Conservation (phyloP, 2,329 filamentous ascomycete species). For the Arachnomyces sp. region DNA sequence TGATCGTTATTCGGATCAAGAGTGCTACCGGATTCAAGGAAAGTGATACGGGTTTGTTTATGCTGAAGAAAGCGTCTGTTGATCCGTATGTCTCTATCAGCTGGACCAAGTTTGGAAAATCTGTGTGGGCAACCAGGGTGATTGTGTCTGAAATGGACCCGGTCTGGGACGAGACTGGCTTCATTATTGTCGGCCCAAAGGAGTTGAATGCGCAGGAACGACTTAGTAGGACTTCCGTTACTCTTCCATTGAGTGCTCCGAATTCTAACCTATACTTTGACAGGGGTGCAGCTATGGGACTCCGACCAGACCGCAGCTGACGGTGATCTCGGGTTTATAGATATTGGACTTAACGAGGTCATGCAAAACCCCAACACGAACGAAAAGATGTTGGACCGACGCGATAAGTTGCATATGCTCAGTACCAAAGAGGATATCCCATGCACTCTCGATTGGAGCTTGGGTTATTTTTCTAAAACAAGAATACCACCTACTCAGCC, state of each 20-base stretch:
- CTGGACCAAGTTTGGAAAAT: conserved; percentile 95
- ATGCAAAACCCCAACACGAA: conserved; percentile 89
- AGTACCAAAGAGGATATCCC: conserved; percentile 84
- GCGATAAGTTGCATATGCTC: conserved; percentile 74
- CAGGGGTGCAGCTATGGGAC: conserved; percentile 96
- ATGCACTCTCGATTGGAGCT: conserved; percentile 89
- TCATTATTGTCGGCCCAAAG: conserved; percentile 77
- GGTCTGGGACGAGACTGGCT: conserved; percentile 81
- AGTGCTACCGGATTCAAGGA: conserved; percentile 82
- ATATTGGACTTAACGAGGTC: conserved; percentile 88
- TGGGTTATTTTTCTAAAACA: conserved; percentile 91
- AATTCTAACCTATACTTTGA: no score
- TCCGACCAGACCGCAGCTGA: conserved; percentile 87
- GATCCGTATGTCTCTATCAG: conserved; percentile 93
- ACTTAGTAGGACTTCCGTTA: no score
- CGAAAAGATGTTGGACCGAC: conserved; percentile 86
- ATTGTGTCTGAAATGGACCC: conserved; percentile 93
- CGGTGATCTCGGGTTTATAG: conserved; percentile 90
- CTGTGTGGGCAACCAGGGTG: conserved; percentile 93
- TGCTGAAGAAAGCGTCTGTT: conserved; percentile 76
- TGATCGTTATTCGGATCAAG: conserved; percentile 90
- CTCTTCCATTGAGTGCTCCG: no score
- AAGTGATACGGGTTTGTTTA: conserved; percentile 76
- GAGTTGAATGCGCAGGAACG: conserved; percentile 91
- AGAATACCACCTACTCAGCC: conserved; percentile 79